A percentile compares a stretch with the other conserved stretches of the same genome.
Evolutionary conservation across 257 asterid genomes (phyloP).

Genomic region (Solanum pimpinellifolium): DNA sequence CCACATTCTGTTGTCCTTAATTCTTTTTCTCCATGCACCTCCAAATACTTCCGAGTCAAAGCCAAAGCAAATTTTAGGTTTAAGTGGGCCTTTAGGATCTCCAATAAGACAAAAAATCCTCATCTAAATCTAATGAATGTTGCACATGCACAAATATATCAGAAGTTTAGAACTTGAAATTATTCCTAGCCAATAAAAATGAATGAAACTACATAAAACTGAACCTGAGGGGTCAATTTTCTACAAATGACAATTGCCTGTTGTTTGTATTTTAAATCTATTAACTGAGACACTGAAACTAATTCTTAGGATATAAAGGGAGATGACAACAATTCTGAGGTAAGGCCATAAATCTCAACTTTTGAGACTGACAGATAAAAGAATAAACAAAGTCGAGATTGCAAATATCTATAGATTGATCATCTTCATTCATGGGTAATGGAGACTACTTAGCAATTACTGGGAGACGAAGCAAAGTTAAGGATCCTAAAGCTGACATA

Average conservation of each 20-base stretch:
- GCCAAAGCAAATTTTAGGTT: not conserved
- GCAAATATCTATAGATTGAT: not conserved
- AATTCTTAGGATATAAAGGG: not conserved
- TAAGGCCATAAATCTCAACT: not conserved
- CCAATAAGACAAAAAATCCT: not conserved
- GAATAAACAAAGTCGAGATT: not conserved
- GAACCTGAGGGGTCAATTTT: not conserved
- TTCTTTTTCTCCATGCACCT: not conserved
- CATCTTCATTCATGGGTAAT: not conserved
- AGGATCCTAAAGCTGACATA: not conserved
- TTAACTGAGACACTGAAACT: not conserved
- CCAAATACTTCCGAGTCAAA: not conserved
- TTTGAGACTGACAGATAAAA: not conserved
- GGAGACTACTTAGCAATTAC: not conserved
- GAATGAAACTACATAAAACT: not conserved
- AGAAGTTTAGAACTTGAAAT: not conserved
- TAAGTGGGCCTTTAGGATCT: not conserved
- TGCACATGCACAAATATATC: not conserved
- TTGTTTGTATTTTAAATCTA: not conserved
- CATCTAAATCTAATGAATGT: not conserved
- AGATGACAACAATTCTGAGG: not conserved
- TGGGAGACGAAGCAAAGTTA: not conserved
- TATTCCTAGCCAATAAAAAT: not conserved
- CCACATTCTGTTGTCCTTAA: not conserved
- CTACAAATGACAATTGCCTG: not conserved